Evolutionary conservation across 768 basidiomycete species (phyloP).

Genomic region (Fomitopsis serialis): DNA sequence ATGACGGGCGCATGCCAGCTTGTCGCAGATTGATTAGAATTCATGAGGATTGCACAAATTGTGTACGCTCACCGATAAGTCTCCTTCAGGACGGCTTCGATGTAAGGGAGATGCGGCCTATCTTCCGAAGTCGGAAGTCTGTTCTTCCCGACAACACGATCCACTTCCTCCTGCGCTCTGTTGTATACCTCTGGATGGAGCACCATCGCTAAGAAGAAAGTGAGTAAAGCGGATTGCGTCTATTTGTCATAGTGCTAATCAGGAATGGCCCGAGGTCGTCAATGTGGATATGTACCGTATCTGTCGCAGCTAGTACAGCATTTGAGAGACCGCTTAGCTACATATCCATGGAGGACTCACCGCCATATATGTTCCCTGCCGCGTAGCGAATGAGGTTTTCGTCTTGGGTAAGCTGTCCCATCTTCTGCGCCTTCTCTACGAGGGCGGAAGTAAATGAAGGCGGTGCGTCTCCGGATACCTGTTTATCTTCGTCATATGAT

Average conservation of each 20-base stretch:
- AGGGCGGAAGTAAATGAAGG: background rate
- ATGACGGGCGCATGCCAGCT: background rate
- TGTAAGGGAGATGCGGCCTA: slow-evolving; percentile 18
- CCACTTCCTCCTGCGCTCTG: slow-evolving; percentile 23
- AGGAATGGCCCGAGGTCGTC: background rate
- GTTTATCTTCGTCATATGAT: background rate
- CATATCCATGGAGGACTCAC: background rate
- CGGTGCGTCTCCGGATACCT: background rate
- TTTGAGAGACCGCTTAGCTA: too few species aligned
- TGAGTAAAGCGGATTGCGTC: slow-evolving; percentile 2
- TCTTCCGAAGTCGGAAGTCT: slow-evolving; percentile 22
- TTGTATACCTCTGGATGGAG: slow-evolving; percentile 21
- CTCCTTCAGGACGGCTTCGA: slow-evolving; percentile 23
- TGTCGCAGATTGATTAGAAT: background rate
- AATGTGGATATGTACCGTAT: slow-evolving; percentile 14
- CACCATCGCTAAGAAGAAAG: slow-evolving; percentile 22
- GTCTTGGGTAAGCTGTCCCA: background rate
- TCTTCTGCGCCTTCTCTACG: background rate
- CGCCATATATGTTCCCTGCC: background rate
- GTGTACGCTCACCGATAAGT: slow-evolving; percentile 18
- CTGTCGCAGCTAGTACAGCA: slow-evolving; percentile 13
- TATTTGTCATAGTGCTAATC: background rate
- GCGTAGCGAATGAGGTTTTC: background rate
- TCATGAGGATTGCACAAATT: background rate
- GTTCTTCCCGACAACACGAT: slow-evolving; percentile 17